Percentiles rank a stretch among this genome's conserved stretches.
These are phyloP conservation scores for Agaricus sinodeliciosus DNA, from an alignment of 768 basidiomycete species.

Conservation along the genomic window DNA sequence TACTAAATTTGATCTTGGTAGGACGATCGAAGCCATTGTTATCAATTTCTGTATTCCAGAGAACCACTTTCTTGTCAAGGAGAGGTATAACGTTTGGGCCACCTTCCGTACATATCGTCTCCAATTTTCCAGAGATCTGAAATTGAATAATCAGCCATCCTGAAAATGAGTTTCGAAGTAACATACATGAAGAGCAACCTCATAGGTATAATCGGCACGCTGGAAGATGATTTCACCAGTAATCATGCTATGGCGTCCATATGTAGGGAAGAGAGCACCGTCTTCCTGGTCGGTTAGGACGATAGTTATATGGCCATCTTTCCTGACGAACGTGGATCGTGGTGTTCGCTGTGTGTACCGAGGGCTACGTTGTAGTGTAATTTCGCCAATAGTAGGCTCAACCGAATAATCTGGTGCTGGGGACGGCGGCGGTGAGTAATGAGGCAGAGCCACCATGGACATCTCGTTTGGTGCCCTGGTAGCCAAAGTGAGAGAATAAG, in stretches of 20 bases:
- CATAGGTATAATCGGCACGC: constrained; percentile 27
- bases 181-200: constrained; percentile 41
- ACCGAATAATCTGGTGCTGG: constrained; percentile 55
- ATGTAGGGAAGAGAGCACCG: constrained; percentile 30
- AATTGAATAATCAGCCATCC: constrained; percentile 3
- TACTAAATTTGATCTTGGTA: constrained; percentile 34
- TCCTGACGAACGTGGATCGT: constrained; percentile 36
- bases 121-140: constrained; percentile 38
- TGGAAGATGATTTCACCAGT: constrained; percentile 38
- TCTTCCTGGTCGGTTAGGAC: constrained; percentile 42
- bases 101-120: constrained; percentile 29
- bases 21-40: constrained; percentile 16
- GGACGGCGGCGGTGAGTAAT: constrained; percentile 47
- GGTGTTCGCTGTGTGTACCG: constrained; percentile 18
- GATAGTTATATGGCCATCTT: constrained; percentile 31
- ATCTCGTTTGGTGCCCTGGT: not conserved
- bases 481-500: no score
- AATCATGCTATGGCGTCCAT: constrained; percentile 35
- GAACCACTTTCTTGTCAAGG: constrained; percentile 22
- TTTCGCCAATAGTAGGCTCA: constrained; percentile 45
- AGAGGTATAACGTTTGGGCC: constrained; percentile 29
- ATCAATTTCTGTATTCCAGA: constrained; percentile 27
- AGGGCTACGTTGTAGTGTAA: constrained; percentile 44
- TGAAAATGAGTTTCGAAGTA: not conserved
- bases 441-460: constrained; percentile 29